Percentiles rank a stretch among this genome's conserved stretches.
phyloP scores from a whole-genome alignment of 441 rosid genomes.

The Melastoma candidum region DNA sequence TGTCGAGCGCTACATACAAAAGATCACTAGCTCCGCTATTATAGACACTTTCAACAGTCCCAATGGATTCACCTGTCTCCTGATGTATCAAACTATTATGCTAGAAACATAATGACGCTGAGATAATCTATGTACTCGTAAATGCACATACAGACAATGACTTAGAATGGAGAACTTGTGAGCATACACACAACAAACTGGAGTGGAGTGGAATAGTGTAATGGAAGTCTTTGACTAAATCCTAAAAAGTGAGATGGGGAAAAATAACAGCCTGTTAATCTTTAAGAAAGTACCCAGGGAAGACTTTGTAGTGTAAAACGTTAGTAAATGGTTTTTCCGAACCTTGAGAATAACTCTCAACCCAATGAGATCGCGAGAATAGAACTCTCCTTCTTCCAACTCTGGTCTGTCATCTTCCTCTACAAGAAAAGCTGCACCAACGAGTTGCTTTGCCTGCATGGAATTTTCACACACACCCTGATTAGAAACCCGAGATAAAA shows the following conservation, averaged over 20 bases:
- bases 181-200: not conserved
- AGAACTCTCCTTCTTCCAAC: slow-evolving; percentile 69
- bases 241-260: too few relatives aligned
- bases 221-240: too few relatives aligned
- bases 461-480: slow-evolving; percentile 2
- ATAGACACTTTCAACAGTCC: slow-evolving; percentile 68
- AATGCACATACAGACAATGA: not conserved
- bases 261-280: too few relatives aligned
- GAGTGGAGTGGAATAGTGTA: not conserved
- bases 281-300: too few relatives aligned
- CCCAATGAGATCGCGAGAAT: slow-evolving; percentile 83
- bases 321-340: slow-evolving; percentile 2
- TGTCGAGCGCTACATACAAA: slow-evolving; percentile 55
- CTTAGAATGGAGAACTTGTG: not conserved
- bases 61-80: slow-evolving; percentile 72
- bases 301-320: too few relatives aligned
- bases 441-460: slow-evolving; percentile 64
- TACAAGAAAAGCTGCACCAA: slow-evolving; percentile 79
- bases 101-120: not conserved
- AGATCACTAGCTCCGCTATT: slow-evolving; percentile 80
- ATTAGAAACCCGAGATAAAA: slow-evolving; percentile 1
- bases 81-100: slow-evolving; percentile 11
- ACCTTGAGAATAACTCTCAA: slow-evolving; percentile 77
- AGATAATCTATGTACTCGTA: not conserved
- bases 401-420: slow-evolving; percentile 76